Evolutionary conservation across 2,329 filamentous ascomycete genomes (phyloP), one percentile per base, ranked within the genome.

Genomic region (Fusarium hostae): DNA sequence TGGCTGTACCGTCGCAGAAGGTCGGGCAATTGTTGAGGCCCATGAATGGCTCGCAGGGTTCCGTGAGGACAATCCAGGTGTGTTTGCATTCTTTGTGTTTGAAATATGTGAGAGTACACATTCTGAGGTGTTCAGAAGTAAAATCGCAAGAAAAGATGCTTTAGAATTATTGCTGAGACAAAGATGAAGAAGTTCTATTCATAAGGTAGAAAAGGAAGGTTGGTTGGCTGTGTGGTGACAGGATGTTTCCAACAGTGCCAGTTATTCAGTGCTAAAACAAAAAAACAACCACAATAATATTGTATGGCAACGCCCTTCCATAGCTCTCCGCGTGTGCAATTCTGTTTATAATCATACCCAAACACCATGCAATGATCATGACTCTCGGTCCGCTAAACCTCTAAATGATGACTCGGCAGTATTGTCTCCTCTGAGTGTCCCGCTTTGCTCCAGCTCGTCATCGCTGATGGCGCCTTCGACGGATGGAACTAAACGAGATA

Each of bases 51-150:
- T 74, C 81, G 79, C 87, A 89, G 9, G 85, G 83, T 47, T 78
- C 68, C 6, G 77, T 78, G 73, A 89, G 81, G 66, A 83, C 76
- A 44, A 85, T 81, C 87, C 87, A 89, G 72, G 81, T 82, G 81
- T 88, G 87, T 15, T 80, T 79, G 82, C 87, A 89, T 64, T 71
- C 73, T 54, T 82, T 83, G 77, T 86, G 84, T 63, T 81, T 80
- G 78, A 83, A 87, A 77, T 85, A 84, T 30, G 79, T 82, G n/a
- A 84, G 81, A 22, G 74, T 71, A 76, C 86, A 88, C 86, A 88
- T 88, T 5, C 69, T 40, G 34, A 22, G 6, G 3, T 18, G 20
- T 18, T 8, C 24, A 32, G 18, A 12, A 10, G 3, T 16, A 18
- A 26, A 13, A 34, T 15, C 13, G 22, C 10, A 35, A 35, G 22